Evolutionary conservation across 345 rosid species (phyloP).

Genomic region (Boechera divaricarpa): DNA sequence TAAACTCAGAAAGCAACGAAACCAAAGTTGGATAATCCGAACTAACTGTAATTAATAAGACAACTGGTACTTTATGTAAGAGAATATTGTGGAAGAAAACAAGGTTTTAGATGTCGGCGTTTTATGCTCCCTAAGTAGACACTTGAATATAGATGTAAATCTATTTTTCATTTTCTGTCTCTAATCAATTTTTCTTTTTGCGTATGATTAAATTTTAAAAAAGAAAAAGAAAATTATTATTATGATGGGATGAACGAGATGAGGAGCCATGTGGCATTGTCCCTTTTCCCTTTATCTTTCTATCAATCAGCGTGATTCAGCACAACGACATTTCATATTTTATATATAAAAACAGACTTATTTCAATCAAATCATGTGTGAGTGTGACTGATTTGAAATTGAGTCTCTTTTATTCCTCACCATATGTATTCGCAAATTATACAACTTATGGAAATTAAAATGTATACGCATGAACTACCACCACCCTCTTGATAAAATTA

Average conservation of each 20-base stretch:
- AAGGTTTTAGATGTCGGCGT: slow-evolving; percentile 15
- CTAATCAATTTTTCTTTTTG: neutral
- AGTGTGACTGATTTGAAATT: slow-evolving; percentile 28
- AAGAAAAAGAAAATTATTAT: neutral
- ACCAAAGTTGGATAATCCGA: slow-evolving; percentile 10
- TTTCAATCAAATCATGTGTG: slow-evolving; percentile 38
- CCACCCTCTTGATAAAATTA: slow-evolving; percentile 17
- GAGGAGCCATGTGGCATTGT: slow-evolving; percentile 45
- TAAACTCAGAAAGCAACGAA: slow-evolving; percentile 4
- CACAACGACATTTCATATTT: slow-evolving; percentile 40
- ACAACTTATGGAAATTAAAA: slow-evolving; percentile 25
- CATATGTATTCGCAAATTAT: slow-evolving; percentile 12
- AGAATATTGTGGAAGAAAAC: slow-evolving; percentile 18
- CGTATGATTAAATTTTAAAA: neutral
- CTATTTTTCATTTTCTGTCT: slow-evolving; percentile 8
- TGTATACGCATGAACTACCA: slow-evolving; percentile 35
- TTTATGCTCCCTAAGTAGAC: slow-evolving; percentile 22
- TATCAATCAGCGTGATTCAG: slow-evolving; percentile 37
- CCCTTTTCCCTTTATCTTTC: slow-evolving; percentile 32
- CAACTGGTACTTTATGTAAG: slow-evolving; percentile 21
- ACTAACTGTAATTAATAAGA: neutral
- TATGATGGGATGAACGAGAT: slow-evolving; percentile 32
- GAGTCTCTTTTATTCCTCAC: slow-evolving; percentile 38
- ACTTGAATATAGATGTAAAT: slow-evolving; percentile 34
- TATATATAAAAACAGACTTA: slow-evolving; percentile 5